Evolutionary conservation across 2,329 filamentous ascomycete species (phyloP).

Genomic region (Penicillium sp.): DNA sequence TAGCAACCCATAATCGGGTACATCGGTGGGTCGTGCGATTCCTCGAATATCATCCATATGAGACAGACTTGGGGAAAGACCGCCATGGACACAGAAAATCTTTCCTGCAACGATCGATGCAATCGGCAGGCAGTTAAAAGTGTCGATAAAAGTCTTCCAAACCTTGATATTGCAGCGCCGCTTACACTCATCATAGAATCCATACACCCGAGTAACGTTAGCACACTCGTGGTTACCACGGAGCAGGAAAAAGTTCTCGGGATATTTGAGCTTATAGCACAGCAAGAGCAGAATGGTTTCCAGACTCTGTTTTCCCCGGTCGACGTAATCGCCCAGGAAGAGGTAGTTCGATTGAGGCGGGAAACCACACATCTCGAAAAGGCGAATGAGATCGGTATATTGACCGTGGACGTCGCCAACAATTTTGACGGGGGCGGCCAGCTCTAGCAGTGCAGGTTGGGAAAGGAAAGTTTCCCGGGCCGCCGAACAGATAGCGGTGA

Average conservation of each 20-base stretch:
- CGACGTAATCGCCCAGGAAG: constrained; percentile 95
- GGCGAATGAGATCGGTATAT: constrained; percentile 91
- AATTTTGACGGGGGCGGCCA: constrained; percentile 95
- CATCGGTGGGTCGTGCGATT: constrained; percentile 93
- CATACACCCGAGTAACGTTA: constrained; percentile 93
- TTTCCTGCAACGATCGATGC: constrained; percentile 96
- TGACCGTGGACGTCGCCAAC: constrained; percentile 97
- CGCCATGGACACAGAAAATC: constrained; percentile 97
- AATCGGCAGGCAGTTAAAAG: constrained; percentile 93
- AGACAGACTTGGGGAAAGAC: constrained; percentile 84
- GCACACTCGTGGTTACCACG: constrained; percentile 97
- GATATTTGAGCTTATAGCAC: constrained; percentile 97
- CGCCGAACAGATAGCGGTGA: constrained; percentile 87
- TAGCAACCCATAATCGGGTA: constrained; percentile 92
- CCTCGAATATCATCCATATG: constrained; percentile 99
- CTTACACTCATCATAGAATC: constrained; percentile 98
- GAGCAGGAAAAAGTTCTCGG: constrained; percentile 95
- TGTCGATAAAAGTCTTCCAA: constrained; percentile 97
- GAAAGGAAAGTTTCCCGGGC: constrained; percentile 87
- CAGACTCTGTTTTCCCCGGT: constrained; percentile 91
- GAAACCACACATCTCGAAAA: constrained; percentile 99
- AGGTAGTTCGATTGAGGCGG: constrained; percentile 90
- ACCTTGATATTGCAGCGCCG: constrained; percentile 93
- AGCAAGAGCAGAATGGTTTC: constrained; percentile 91
- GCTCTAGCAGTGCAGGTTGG: constrained; percentile 88